These are phyloP conservation scores for Fusarium sp. DNA, from an alignment of 2,329 filamentous ascomycete species.

Conservation along the genomic window DNA sequence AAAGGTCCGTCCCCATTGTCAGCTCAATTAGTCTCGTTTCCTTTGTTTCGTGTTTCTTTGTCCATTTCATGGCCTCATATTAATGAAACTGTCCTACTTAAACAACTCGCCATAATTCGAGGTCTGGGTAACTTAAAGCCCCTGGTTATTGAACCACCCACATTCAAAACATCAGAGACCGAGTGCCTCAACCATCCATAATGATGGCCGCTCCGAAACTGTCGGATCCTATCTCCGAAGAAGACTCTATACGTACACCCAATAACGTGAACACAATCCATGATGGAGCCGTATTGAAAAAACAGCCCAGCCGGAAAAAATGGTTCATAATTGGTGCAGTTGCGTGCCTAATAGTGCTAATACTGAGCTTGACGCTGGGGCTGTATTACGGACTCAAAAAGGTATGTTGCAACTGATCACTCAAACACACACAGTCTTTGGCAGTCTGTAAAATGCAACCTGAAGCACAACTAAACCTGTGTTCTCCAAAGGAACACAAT, in stretches of 20 bases:
- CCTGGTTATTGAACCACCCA: not conserved
- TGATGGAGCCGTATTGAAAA: not conserved
- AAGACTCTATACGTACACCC: slow-evolving; percentile 11
- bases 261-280: not conserved
- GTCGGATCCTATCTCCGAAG: slow-evolving; percentile 2
- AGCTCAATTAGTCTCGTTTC: not conserved
- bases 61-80: not conserved
- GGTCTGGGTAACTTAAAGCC: not conserved
- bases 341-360: slow-evolving; percentile 6
- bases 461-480: slow-evolving; percentile 5
- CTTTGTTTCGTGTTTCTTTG: not conserved
- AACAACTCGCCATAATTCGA: not conserved
- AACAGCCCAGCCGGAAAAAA: slow-evolving; percentile 11
- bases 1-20: not conserved
- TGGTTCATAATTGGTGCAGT: slow-evolving; percentile 16
- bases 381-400: slow-evolving; percentile 34
- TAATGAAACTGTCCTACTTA: not conserved
- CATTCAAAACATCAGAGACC: slow-evolving; percentile 1
- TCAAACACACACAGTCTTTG: not conserved
- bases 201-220: slow-evolving; percentile 17
- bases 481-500: slow-evolving; percentile 6
- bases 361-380: slow-evolving; percentile 30
- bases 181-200: not conserved
- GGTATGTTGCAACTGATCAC: slow-evolving; percentile 6
- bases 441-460: not conserved